Evolutionary conservation across 2,329 filamentous ascomycete genomes (phyloP).

Genomic region (Metarhizium robertsii): DNA sequence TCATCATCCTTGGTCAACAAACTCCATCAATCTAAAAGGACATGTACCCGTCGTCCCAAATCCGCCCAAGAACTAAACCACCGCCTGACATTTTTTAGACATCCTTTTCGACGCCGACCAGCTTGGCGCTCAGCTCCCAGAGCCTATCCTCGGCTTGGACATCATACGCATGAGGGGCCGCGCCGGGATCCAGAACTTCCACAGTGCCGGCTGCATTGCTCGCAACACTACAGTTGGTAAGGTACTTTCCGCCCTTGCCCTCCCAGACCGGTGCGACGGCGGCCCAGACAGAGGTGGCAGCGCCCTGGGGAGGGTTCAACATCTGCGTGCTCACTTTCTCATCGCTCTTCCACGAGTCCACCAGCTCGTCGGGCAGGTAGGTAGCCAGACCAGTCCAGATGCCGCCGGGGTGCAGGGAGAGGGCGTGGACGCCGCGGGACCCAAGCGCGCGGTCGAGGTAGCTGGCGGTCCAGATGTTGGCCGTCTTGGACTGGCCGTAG

Average conservation of each 20-base stretch:
- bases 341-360: slow-evolving; percentile 2
- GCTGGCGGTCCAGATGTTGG: slow-evolving; percentile 40
- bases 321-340: not conserved
- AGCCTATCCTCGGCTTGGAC: slow-evolving; percentile 26
- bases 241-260: slow-evolving; percentile 35
- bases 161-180: slow-evolving; percentile 23
- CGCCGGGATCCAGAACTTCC: slow-evolving; percentile 6
- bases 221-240: slow-evolving; percentile 30
- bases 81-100: not conserved
- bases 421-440: slow-evolving; percentile 28
- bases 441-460: slow-evolving; percentile 39
- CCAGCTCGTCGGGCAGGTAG: slow-evolving; percentile 1
- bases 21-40: too few relatives aligned
- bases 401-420: slow-evolving; percentile 26
- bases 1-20: too few relatives aligned
- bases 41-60: too few relatives aligned
- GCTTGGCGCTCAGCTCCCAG: slow-evolving; percentile 22
- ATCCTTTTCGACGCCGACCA: slow-evolving; percentile 3
- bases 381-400: not conserved
- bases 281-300: slow-evolving; percentile 36
- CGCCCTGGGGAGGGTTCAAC: slow-evolving; percentile 27
- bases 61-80: too few relatives aligned
- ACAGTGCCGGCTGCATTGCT: slow-evolving; percentile 3
- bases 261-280: slow-evolving; percentile 32
- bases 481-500: slow-evolving; percentile 39